Conservation (phyloP, 345 rosid species). For the Atalantia buxifolia region DNA sequence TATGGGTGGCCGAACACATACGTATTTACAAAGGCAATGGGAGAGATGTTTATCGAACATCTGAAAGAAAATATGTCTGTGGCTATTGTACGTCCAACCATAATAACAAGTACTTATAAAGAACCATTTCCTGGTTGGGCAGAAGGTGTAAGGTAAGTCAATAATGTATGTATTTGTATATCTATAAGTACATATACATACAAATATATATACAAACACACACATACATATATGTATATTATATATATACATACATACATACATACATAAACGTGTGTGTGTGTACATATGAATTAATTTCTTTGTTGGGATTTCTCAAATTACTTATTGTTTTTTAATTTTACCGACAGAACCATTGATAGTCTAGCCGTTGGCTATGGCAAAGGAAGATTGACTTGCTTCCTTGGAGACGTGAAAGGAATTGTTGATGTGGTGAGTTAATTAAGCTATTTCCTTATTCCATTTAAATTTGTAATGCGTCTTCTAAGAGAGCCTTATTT, state of each 20-base stretch:
- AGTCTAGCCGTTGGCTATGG: slow-evolving; percentile 69
- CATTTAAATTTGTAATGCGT: neutral
- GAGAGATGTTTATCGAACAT: slow-evolving; percentile 61
- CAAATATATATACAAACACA: neutral
- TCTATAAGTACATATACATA: neutral
- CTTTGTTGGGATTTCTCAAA: neutral
- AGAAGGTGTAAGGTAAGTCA: slow-evolving; percentile 60
- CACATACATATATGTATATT: neutral
- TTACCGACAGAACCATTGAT: slow-evolving; percentile 66
- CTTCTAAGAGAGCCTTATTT: too few species aligned
- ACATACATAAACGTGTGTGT: neutral
- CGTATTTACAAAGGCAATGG: slow-evolving; percentile 92
- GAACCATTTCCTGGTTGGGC: slow-evolving; percentile 90
- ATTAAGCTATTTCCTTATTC: neutral
- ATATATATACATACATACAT: neutral
- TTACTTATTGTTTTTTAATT: neutral
- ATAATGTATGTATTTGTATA: neutral
- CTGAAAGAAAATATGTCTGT: slow-evolving; percentile 42
- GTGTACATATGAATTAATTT: neutral
- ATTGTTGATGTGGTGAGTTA: slow-evolving; percentile 63
- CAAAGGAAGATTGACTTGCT: slow-evolving; percentile 72
- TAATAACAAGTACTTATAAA: slow-evolving; percentile 63
- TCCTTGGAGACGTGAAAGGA: slow-evolving; percentile 56
- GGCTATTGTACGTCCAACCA: slow-evolving; percentile 65
- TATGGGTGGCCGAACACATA: slow-evolving; percentile 87